phyloP scores from a whole-genome alignment of 2,329 filamentous ascomycete species.

The Celoporthe dispersa region DNA sequence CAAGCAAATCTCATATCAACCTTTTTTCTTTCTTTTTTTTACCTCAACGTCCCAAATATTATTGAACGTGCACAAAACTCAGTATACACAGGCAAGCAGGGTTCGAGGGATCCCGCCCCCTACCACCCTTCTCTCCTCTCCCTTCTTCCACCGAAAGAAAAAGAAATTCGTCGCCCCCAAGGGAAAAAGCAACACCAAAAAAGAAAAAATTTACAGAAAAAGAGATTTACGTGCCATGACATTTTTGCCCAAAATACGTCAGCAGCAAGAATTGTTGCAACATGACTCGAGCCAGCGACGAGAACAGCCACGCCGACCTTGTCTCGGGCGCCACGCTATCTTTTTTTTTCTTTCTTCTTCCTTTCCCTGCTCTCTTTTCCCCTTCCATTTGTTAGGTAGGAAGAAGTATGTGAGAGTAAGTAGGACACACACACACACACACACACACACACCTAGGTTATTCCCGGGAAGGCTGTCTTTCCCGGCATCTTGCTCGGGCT shows the following conservation, averaged over 20 bases:
- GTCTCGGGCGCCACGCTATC: constrained; percentile 11
- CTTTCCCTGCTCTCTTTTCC: not conserved
- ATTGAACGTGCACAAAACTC: not conserved
- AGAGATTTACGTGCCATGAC: not conserved
- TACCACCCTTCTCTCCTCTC: not conserved
- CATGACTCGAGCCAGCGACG: constrained; percentile 24
- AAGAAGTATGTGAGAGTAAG: too few species aligned
- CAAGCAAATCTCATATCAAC: constrained; percentile 10
- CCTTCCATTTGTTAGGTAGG: not conserved
- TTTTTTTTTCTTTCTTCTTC: not conserved
- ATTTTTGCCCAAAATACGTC: constrained; percentile 2
- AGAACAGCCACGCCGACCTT: constrained; percentile 23
- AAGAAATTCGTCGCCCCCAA: not conserved
- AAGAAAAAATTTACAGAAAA: not conserved
- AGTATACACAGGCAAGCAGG: not conserved
- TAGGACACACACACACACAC: too few species aligned
- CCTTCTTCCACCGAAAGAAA: not conserved
- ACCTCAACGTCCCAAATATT: not conserved
- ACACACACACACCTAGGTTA: too few species aligned
- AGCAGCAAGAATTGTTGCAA: constrained; percentile 13
- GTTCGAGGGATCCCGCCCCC: not conserved
- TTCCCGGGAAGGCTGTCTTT: too few species aligned
- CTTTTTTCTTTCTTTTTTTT: not conserved
- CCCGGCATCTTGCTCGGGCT: too few species aligned
- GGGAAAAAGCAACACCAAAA: not conserved